Evolutionary conservation across 2,329 filamentous ascomycete species (phyloP), one percentile per base, ranked within the genome.

Genomic region (Penicillium freii): DNA sequence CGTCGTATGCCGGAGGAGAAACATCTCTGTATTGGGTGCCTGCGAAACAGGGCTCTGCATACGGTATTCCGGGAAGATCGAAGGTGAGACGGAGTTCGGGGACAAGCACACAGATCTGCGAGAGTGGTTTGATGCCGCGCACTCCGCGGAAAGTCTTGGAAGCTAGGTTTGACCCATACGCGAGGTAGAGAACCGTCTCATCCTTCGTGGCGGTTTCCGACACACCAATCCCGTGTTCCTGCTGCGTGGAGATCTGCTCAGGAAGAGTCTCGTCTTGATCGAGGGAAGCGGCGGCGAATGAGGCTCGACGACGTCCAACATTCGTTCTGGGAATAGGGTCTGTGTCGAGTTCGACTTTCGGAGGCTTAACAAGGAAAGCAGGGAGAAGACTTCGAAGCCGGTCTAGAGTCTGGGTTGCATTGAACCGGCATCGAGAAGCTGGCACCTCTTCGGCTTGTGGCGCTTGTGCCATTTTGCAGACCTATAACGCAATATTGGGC

Each of bases 161-260:
- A 59, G 83, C 86, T 60, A 97, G 84, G 73, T 97, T 97, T 51
- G 92, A 96, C 64, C 93, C 94, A 72, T 97, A 97, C 11, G 92
- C 93, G 23, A 93, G 84, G 73, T 93, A 93, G 51, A 92, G 82
- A 27, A 92, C 81, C 1, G 88, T 89, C 39, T 78, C 61, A 36
- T 69, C 60, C 29, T 48, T 46, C 13, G 46, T 54, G 17, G 39
- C 34, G 15, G 54, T 50, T 25, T 56, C 48, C 7, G 54, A 39
- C 19, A 65, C 23, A 6, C n/a, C 40, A 10, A 51, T 31, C 17
- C 63, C 60, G 19, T 44, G 46, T 47, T 67, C 59, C 33, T 63
- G 59, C 21, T 66, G 57, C 21, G 61, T 38, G 6, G 55, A 40
- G 31, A 66, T 59, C 39, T 64, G 62, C 39, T 63, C 64, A 2